Conservation (phyloP, 768 basidiomycete species). For the Collybia nuda region DNA sequence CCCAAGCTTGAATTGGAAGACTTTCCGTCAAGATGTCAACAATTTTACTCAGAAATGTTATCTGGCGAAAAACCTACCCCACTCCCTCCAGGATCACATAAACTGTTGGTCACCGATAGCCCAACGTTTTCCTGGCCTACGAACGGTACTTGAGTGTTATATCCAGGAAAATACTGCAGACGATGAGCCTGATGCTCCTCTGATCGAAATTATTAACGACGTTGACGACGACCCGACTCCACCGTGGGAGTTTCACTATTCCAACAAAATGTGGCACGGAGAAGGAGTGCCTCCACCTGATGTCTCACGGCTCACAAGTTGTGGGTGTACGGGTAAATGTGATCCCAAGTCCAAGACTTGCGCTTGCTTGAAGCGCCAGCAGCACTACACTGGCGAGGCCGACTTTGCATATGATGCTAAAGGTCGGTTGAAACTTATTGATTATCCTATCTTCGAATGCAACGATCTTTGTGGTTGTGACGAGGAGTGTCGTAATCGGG, state of each 20-base stretch:
- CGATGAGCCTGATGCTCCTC: slow-evolving; percentile 70
- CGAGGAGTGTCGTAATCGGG: slow-evolving; percentile 80
- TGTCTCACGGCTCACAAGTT: slow-evolving; percentile 55
- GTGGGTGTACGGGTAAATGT: slow-evolving; percentile 75
- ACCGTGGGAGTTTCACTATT: slow-evolving; percentile 85
- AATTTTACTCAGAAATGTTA: slow-evolving; percentile 32
- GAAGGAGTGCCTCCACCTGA: slow-evolving; percentile 70
- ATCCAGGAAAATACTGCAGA: slow-evolving; percentile 64
- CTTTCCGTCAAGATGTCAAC: slow-evolving; percentile 29
- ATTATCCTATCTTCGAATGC: slow-evolving; percentile 82
- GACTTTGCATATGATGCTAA: slow-evolving; percentile 73
- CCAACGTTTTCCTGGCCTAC: slow-evolving; percentile 41
- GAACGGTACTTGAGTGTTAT: slow-evolving; percentile 58
- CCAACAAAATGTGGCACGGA: slow-evolving; percentile 77
- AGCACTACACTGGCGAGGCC: slow-evolving; percentile 32
- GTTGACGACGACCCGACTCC: slow-evolving; percentile 72
- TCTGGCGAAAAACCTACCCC: slow-evolving; percentile 54
- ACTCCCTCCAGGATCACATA: slow-evolving; percentile 64
- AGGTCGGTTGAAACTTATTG: slow-evolving; percentile 48
- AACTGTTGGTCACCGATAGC: slow-evolving; percentile 46
- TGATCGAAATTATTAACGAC: slow-evolving; percentile 65
- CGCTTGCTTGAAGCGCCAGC: slow-evolving; percentile 63
- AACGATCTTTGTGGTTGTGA: slow-evolving; percentile 81
- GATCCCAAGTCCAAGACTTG: slow-evolving; percentile 75
- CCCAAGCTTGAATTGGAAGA: slow-evolving; percentile 35